Evolutionary conservation across 768 basidiomycete species (phyloP).

Genomic region (Boletus sp.): DNA sequence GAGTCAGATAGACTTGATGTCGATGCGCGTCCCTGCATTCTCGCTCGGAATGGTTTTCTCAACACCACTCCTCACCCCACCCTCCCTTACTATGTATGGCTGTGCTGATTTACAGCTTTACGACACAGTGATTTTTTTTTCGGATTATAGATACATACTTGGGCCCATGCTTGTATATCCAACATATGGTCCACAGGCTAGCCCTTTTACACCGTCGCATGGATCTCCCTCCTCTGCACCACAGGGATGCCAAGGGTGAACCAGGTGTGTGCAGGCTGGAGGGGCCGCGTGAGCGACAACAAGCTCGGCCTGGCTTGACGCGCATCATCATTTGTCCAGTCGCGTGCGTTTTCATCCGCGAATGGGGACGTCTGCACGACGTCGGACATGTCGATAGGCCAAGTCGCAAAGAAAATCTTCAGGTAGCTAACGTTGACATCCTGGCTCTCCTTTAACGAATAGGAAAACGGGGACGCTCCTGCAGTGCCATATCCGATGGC

Average conservation of each 20-base stretch:
- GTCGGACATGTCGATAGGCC: slow-evolving; percentile 33
- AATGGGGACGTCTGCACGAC: slow-evolving; percentile 38
- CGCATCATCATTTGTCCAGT: neutral
- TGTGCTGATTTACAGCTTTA: too few species aligned
- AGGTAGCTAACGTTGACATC: slow-evolving; percentile 42
- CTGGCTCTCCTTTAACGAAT: slow-evolving; percentile 30
- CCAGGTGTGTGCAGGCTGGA: slow-evolving; percentile 5
- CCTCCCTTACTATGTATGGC: too few species aligned
- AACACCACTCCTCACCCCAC: too few species aligned
- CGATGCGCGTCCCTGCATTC: too few species aligned
- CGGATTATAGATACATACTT: too few species aligned
- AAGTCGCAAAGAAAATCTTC: slow-evolving; percentile 42
- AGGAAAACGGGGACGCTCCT: slow-evolving; percentile 33
- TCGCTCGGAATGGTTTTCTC: too few species aligned
- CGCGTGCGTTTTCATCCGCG: neutral
- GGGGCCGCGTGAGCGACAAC: neutral
- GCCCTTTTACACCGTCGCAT: too few species aligned
- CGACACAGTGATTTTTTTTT: too few species aligned
- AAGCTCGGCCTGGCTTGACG: slow-evolving; percentile 2
- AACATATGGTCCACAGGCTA: too few species aligned
- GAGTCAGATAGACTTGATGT: too few species aligned
- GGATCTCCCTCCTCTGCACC: slow-evolving; percentile 9
- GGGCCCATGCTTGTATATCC: too few species aligned
- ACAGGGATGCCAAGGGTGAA: slow-evolving; percentile 18
- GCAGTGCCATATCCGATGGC: slow-evolving; percentile 42